phyloP scores from a whole-genome alignment of 306 rosid genomes.

The Casuarina equisetifolia region DNA sequence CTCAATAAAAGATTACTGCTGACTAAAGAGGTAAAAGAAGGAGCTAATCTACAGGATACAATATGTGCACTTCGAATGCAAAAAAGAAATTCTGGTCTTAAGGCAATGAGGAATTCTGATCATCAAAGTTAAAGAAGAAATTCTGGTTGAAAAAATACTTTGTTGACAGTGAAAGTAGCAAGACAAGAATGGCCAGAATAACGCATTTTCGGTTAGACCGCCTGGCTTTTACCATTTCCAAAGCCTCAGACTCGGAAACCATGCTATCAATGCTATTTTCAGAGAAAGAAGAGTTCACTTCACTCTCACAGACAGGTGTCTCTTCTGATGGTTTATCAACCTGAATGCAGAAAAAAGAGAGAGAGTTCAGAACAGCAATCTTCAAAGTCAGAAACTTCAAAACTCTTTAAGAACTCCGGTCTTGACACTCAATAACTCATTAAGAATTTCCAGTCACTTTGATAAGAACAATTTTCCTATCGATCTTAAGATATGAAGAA shows the following conservation, averaged over 20 bases:
- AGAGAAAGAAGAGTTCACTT: constrained; percentile 31
- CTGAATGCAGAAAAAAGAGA: constrained; percentile 36
- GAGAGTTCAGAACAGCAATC: constrained; percentile 15
- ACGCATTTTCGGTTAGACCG: constrained; percentile 32
- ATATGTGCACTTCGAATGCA: not conserved
- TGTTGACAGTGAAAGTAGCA: constrained; percentile 40
- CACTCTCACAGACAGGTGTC: constrained; percentile 26
- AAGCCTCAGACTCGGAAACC: constrained; percentile 14
- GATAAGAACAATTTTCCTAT: not conserved
- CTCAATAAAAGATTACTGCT: not conserved
- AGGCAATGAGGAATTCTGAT: constrained; percentile 17
- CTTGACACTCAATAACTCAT: not conserved
- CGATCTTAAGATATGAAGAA: not conserved
- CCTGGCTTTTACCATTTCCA: constrained; percentile 18
- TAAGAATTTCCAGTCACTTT: not conserved
- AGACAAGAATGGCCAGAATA: constrained; percentile 35
- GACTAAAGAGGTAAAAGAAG: not conserved
- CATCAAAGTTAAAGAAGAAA: constrained; percentile 30
- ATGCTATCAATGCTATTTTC: constrained; percentile 19
- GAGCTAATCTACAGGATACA: not conserved
- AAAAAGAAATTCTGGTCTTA: constrained; percentile 7
- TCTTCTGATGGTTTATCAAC: constrained; percentile 52
- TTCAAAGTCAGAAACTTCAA: constrained; percentile 10
- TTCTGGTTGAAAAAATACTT: constrained; percentile 42
- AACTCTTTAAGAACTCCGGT: not conserved